Conservation (phyloP, 192 early-diverging fungal species). For the Coemansia reversa region DNA sequence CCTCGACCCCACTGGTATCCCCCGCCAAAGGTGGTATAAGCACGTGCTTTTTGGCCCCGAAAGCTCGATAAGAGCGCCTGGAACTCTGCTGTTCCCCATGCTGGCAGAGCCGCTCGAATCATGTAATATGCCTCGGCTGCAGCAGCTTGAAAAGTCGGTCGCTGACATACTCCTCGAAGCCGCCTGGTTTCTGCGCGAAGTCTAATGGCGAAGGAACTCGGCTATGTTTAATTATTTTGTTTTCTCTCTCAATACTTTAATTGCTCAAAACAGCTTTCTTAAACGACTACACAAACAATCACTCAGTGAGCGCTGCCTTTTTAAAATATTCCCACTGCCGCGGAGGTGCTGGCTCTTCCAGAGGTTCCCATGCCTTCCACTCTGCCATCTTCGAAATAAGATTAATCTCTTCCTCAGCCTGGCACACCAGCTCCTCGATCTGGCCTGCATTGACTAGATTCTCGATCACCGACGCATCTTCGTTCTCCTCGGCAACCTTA, state of each 20-base stretch:
- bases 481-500: conserved; percentile 69
- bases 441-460: conserved; percentile 72
- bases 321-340: conserved; percentile 80
- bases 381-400: conserved; percentile 81
- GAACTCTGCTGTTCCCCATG: conserved; percentile 55
- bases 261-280: neutral
- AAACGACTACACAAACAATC: neutral
- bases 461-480: conserved; percentile 77
- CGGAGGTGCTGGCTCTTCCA: conserved; percentile 73
- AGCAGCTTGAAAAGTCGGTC: conserved; percentile 26
- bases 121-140: conserved; percentile 25
- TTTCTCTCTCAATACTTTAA: neutral
- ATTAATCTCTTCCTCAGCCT: conserved; percentile 86
- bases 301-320: conserved; percentile 39
- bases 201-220: conserved; percentile 1
- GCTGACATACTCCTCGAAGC: conserved; percentile 45
- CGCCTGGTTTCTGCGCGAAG: conserved; percentile 49
- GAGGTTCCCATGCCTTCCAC: conserved; percentile 87
- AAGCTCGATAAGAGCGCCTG: conserved; percentile 47
- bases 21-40: conserved; percentile 62
- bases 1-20: conserved; percentile 58
- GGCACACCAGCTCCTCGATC: conserved; percentile 88
- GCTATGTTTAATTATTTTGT: neutral
- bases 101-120: conserved; percentile 56
- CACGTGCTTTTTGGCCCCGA: conserved; percentile 62